These are phyloP conservation scores for Aureobasidium sp. DNA, from an alignment of 2,329 filamentous ascomycete genomes.

Conservation along the genomic window DNA sequence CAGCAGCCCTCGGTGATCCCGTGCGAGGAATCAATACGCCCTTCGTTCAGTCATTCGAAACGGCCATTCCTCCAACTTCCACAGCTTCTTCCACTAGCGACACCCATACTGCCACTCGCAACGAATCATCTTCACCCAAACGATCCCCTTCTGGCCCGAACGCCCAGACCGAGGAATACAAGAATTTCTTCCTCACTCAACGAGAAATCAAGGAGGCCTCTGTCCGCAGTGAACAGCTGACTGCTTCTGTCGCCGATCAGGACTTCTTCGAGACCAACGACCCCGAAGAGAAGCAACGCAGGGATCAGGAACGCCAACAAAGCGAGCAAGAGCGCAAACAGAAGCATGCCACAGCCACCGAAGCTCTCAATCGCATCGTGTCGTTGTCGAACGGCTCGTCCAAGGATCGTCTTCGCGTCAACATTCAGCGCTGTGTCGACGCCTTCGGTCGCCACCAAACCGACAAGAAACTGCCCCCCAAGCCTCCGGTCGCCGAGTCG, in stretches of 20 bases:
- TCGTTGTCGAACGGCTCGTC: slow-evolving; percentile 67
- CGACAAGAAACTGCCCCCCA: slow-evolving; percentile 59
- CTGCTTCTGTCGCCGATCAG: slow-evolving; percentile 43
- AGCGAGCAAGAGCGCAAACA: slow-evolving; percentile 23
- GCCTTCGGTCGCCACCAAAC: slow-evolving; percentile 89
- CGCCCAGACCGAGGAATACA: slow-evolving; percentile 34
- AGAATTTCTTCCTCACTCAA: slow-evolving; percentile 70
- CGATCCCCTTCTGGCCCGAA: slow-evolving; percentile 16
- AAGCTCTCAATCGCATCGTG: slow-evolving; percentile 73
- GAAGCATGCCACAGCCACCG: slow-evolving; percentile 58
- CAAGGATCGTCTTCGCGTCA: slow-evolving; percentile 71
- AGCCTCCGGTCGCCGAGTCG: slow-evolving; percentile 40
- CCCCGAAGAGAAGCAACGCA: slow-evolving; percentile 19
- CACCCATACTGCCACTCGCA: neutral
- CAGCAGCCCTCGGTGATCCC: slow-evolving; percentile 63
- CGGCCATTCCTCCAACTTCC: slow-evolving; percentile 37
- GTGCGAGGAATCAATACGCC: slow-evolving; percentile 71
- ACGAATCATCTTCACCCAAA: slow-evolving; percentile 13
- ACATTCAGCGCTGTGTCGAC: slow-evolving; percentile 75
- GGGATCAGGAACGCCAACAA: slow-evolving; percentile 37
- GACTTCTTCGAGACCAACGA: slow-evolving; percentile 13
- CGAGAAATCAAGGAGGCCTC: slow-evolving; percentile 60
- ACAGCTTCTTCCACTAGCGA: slow-evolving; percentile 15
- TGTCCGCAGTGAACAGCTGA: slow-evolving; percentile 59
- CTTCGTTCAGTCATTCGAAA: slow-evolving; percentile 75